Base-by-base conservation (phyloP, 2,329 filamentous ascomycete genomes). In the Verticillium tricorpus region DNA sequence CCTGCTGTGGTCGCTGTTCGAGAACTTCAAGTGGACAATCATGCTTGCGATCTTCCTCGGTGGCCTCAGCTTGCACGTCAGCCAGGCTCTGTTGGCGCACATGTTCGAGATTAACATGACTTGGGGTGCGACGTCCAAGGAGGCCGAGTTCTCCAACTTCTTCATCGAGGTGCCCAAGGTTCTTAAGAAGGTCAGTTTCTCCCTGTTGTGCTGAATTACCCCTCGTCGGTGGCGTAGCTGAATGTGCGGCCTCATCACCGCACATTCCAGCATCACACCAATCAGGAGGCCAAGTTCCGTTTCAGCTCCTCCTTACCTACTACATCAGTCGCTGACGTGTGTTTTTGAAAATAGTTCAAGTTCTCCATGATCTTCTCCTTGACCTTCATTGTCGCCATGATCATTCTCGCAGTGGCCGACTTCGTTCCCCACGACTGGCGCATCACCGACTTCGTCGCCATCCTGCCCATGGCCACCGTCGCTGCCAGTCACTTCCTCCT, bases 101-200 rank as follows among this genome's bases (percentile, higher is more conserved):
- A 91, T 95, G 85, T 91, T 95, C 72, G 87, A 91, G 77, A 87
- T 94, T 71, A 84, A 95, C 76, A 94, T 95, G 89, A 86, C 85
- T 3, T 95, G 92, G 92, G 91, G 91, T 58, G 87, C 91, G 1
- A 96, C 92, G 0, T 85, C 88, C 50, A 96, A 96, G 77, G 92
- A 96, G 77, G 85, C 86, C 58, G 89, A 92, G 69, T 88, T 89
- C 70, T 89, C 89, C 31, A 90, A 92, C 74, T 96, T 96, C 77
- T 94, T 93, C 77, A 89, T 91, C 63, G 92, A 95, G 72, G 85
- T 93, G 19, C 89, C 89, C 37, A 90, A 89, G 72, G 90, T 96
- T 50, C 73, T 94, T 68, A 89, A 88, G 76, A 88, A 86, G 71
- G 92, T 92, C 75, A 85, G 89, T 74, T 80, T 74, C 68, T 71